Evolutionary conservation across 2,329 filamentous ascomycete species (phyloP), one percentile per base, ranked within the genome.

Genomic region (Aspergillus fumigatiaffinis): DNA sequence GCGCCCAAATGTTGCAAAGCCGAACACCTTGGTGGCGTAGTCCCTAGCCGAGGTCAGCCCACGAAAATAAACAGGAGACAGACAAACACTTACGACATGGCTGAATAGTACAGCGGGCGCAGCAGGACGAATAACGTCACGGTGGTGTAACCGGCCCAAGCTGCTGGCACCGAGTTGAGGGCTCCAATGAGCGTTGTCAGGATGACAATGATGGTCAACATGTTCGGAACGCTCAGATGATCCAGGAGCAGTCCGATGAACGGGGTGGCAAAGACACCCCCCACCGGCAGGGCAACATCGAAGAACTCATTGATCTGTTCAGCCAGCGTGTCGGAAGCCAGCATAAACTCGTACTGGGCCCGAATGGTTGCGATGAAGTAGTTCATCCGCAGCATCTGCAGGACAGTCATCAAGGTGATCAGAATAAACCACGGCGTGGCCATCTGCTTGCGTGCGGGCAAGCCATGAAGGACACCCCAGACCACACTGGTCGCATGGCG

Each of bases 311-410:
- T 96, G 69, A 96, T 82, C 55, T 82, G 77, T 4, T 86, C 81
- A 0, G 91, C 91, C 60, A 81, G 79, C 1, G 77, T 71, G 59
- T 79, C 78, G 8, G 84, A 85, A 46, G 81, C 79, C 17, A 97
- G 83, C 54, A 97, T 83, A 64, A 87, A 87, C 32, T 87, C 83
- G 74, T 96, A 96, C 72, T 97, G 92, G 0, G 87, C 81, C 1
- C 90, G 83, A 60, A 96, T 87, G 1, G 92, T 96, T 2, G 92
- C 91, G 53, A 96, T 91, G 70, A 96, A 95, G 77, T 92, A 96
- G 76, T 96, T 96, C 82, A 96, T 96, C 25, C 88, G 83, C 4
- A 87, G 86, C 87, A 90, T 90, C 72, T 89, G 87, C 50, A 90
- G 75, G 26, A 89, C 81, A 42, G 90, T 96, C 72, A 96, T 93